These are phyloP conservation scores for Dillenia suffruticosa DNA, from an alignment of 164 flowering plant species.

Conservation along the genomic window DNA sequence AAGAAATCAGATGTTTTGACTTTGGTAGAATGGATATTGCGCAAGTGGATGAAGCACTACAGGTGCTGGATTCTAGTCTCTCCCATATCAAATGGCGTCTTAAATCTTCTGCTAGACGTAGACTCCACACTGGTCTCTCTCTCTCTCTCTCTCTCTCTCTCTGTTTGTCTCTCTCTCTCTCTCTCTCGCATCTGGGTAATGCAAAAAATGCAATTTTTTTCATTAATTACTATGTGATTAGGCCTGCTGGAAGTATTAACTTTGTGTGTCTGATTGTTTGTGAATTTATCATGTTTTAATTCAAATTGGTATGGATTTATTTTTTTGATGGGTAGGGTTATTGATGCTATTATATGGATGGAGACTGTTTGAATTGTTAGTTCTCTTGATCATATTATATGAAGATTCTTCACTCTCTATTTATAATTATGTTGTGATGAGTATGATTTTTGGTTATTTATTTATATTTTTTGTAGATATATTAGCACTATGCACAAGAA, in stretches of 20 bases:
- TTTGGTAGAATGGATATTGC: slow-evolving; percentile 23
- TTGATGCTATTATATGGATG: too few relatives aligned
- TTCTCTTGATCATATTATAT: too few relatives aligned
- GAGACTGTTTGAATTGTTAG: too few relatives aligned
- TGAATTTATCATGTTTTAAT: too few relatives aligned
- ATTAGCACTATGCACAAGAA: slow-evolving; percentile 67
- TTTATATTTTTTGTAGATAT: slow-evolving; percentile 50
- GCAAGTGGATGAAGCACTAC: slow-evolving; percentile 32
- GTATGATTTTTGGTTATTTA: background rate
- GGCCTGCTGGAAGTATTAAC: background rate
- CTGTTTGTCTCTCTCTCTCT: background rate
- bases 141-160: background rate
- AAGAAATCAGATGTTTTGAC: too few relatives aligned
- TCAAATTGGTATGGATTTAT: too few relatives aligned
- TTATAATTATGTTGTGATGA: too few relatives aligned
- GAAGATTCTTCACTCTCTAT: too few relatives aligned
- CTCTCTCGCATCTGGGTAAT: background rate
- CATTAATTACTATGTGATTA: slow-evolving; percentile 1
- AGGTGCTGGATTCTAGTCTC: slow-evolving; percentile 38
- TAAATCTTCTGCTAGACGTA: slow-evolving; percentile 50
- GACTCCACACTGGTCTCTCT: slow-evolving; percentile 52
- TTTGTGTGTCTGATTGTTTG: too few relatives aligned
- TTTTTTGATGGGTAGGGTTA: too few relatives aligned
- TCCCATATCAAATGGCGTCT: slow-evolving; percentile 66
- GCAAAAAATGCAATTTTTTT: background rate